Evolutionary conservation across 208 protist species (phyloP).

Genomic region (Trypanosoma vivax): DNA sequence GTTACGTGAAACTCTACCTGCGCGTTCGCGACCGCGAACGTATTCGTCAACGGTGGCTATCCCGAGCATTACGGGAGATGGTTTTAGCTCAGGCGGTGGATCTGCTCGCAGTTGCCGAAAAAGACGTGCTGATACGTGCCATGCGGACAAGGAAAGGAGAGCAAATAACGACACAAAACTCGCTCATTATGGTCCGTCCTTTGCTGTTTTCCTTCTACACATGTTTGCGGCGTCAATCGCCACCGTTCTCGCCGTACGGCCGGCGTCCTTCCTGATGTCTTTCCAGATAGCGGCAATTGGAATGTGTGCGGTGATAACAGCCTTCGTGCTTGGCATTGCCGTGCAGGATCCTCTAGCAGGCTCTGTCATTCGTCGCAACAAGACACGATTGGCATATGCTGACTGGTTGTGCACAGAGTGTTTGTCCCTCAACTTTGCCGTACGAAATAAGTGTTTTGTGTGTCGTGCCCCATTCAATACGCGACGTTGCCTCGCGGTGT

Average conservation of each 20-base stretch:
- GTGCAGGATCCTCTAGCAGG: conserved; percentile 28
- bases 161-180: neutral
- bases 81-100: no score
- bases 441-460: conserved; percentile 60
- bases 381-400: conserved; percentile 41
- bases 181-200: conserved; percentile 17
- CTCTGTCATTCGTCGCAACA: conserved; percentile 51
- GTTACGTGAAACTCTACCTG: conserved; percentile 32
- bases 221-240: conserved; percentile 1
- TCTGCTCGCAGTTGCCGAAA: no score
- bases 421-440: conserved; percentile 59
- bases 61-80: conserved; percentile 7
- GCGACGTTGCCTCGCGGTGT: conserved; percentile 36
- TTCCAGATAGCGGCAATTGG: conserved; percentile 12
- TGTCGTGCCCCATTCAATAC: conserved; percentile 59
- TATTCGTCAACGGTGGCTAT: conserved; percentile 56
- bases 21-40: conserved; percentile 38
- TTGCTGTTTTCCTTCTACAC: conserved; percentile 27
- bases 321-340: conserved; percentile 37
- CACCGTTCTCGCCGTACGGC: neutral
- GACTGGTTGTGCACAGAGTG: conserved; percentile 76
- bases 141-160: neutral
- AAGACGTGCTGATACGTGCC: no score
- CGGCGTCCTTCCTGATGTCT: neutral
- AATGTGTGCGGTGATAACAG: conserved; percentile 4